Evolutionary conservation across 805 yeast species (phyloP).

Genomic region (Jamesozyma piceae): DNA sequence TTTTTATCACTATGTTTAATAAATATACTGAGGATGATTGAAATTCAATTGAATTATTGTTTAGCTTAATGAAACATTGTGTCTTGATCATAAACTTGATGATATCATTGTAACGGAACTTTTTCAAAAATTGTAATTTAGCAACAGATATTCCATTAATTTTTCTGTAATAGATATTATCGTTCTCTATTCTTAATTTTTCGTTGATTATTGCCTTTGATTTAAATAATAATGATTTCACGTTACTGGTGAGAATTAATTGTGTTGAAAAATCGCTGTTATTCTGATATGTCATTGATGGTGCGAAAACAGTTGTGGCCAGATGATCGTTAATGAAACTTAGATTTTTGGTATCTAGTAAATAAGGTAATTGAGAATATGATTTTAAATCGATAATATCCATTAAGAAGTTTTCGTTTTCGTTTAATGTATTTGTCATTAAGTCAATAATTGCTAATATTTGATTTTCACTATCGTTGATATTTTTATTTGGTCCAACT

Average conservation of each 20-base stretch:
- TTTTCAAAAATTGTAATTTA: conserved; percentile 17
- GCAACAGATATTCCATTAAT: conserved; percentile 17
- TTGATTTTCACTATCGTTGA: conserved; percentile 13
- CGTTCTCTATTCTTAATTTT: conserved; percentile 6
- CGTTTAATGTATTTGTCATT: conserved; percentile 2
- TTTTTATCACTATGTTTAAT: conserved; percentile 16
- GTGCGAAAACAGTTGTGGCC: neutral
- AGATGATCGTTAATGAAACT: conserved; percentile 9
- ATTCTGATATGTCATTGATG: neutral
- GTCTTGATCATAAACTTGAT: conserved; percentile 21
- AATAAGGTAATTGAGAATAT: conserved; percentile 16
- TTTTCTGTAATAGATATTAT: conserved; percentile 11
- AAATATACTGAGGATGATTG: conserved; percentile 15
- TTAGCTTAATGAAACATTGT: conserved; percentile 21
- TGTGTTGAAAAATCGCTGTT: conserved; percentile 1
- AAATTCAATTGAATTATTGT: conserved; percentile 18
- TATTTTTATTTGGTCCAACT: conserved; percentile 15
- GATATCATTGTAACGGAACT: conserved; percentile 13
- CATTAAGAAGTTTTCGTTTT: conserved; percentile 8
- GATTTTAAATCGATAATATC: conserved; percentile 17
- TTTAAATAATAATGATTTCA: conserved; percentile 12
- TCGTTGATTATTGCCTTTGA: conserved; percentile 14
- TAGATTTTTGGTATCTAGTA: conserved; percentile 15
- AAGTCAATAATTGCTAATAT: conserved; percentile 12
- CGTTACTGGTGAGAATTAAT: conserved; percentile 16